A percentile compares a stretch with the other conserved stretches of the same genome.
Conservation (phyloP, 164 flowering plant species). For the Santalum album region DNA sequence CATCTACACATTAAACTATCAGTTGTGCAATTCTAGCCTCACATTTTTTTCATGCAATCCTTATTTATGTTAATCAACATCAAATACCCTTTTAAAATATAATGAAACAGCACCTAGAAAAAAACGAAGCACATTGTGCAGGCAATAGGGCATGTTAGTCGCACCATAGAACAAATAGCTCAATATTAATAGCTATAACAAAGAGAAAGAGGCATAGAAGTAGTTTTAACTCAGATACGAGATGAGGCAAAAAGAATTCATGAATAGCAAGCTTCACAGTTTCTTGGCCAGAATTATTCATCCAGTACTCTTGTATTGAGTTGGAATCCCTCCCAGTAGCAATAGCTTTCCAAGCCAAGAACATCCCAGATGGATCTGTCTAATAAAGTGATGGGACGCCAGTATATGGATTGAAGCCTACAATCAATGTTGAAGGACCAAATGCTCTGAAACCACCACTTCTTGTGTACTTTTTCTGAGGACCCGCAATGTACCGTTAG, state of each 20-base stretch:
- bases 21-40: no score
- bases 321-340: slow-evolving; percentile 2
- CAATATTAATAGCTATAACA: no score
- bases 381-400: slow-evolving; percentile 4
- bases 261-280: not conserved
- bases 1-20: no score
- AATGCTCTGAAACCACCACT: slow-evolving; percentile 1
- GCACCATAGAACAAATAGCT: no score
- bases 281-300: slow-evolving; percentile 3
- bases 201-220: no score
- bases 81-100: no score
- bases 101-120: no score
- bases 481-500: slow-evolving; percentile 3
- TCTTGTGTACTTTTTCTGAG: slow-evolving; percentile 5
- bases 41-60: no score
- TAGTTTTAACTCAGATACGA: no score
- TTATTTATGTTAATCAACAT: no score
- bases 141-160: no score
- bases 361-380: slow-evolving; percentile 4
- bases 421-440: slow-evolving; percentile 1
- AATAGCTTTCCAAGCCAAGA: slow-evolving; percentile 2
- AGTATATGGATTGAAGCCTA: slow-evolving; percentile 3
- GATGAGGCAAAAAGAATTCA: not conserved
- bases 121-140: no score
- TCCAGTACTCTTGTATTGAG: not conserved